Base-by-base conservation (phyloP, 2,329 filamentous ascomycete species). In the Graphilbum fragrans region DNA sequence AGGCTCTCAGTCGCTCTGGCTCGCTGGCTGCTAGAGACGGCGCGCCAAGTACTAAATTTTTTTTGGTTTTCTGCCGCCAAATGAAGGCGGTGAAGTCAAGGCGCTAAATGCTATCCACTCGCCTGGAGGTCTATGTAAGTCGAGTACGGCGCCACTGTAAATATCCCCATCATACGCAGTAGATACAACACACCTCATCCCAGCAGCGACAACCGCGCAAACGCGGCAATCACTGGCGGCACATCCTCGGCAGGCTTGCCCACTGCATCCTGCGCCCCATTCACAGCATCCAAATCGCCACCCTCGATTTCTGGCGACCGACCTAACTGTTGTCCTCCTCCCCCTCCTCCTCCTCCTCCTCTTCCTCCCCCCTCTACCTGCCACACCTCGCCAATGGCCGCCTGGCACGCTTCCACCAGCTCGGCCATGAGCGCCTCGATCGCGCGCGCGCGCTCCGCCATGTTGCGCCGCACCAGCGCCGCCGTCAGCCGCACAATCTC, bases 391-490 rank as follows among this genome's bases (percentile, higher is more conserved):
- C 61, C 66, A 16, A 87, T 67, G 35, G 82, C 81, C 8, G 64
- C 67, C 48, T 62, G 62, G 57, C 86, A 94, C 47, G 77, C 71
- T 35, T 74, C 77, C 10, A 86, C 64, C 1, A 96, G 80, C 48
- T 92, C 86, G 5, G 63, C 69, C 63, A 90, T 77, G 21, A 85
- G 72, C 9, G 65, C 70, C 59, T 92, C 82, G 3, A 94, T 74
- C 7, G 86, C 82, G 14, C 77, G 69, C 5, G 87, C 92, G 38
- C 87, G 72, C 65, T 96, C 92, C 35, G 84, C 72, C 92, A 96
- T 96, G 18, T 75, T 76, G 27, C 92, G 67, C 43, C 87, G 72
- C 47, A 87, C 68, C 44, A 96, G 65, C 0, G 82, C 87, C 49
- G 83, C 78, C 0, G 94, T 73, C 8, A 96, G 68, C 16, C 79